A percentile compares a stretch with the other conserved stretches of the same genome.
These are phyloP conservation scores for Tuber borchii DNA, from an alignment of 495 filamentous ascomycete genomes.

Conservation along the genomic window DNA sequence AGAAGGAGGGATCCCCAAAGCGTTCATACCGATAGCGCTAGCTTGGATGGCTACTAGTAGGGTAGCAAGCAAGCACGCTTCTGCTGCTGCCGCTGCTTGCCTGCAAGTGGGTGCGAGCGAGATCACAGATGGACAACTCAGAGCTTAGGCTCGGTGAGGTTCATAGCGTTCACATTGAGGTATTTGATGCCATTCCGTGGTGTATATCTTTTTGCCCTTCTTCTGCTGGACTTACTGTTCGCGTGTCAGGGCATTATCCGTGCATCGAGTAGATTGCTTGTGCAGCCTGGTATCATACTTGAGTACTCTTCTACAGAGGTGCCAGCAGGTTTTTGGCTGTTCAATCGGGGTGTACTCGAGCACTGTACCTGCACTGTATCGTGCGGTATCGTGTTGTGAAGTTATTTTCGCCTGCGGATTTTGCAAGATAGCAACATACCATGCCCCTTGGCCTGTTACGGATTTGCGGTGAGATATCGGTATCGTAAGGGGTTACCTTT, in stretches of 20 bases:
- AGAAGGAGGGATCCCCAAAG: neutral
- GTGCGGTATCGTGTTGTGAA: neutral
- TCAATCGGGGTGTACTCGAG: neutral
- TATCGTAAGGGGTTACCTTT: neutral
- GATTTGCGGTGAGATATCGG: neutral
- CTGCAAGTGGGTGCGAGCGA: conserved; percentile 1
- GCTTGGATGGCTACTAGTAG: neutral
- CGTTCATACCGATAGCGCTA: neutral
- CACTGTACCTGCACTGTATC: neutral
- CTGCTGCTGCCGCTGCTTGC: neutral
- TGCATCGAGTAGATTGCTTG: conserved; percentile 2
- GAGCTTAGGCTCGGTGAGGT: neutral
- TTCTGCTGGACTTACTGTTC: neutral
- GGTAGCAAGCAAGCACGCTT: neutral
- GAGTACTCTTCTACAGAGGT: neutral
- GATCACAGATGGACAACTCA: conserved; percentile 2
- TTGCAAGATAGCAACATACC: neutral
- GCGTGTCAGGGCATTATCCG: neutral
- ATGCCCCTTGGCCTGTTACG: neutral
- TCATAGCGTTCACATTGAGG: neutral
- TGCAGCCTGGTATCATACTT: neutral
- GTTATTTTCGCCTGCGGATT: neutral
- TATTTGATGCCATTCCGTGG: neutral
- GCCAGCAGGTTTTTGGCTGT: neutral
- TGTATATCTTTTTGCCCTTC: neutral